Percentiles rank a stretch among this genome's conserved stretches.
Conservation (phyloP, 1,139 yeast genomes). For the Yamadazyma atlantica region DNA sequence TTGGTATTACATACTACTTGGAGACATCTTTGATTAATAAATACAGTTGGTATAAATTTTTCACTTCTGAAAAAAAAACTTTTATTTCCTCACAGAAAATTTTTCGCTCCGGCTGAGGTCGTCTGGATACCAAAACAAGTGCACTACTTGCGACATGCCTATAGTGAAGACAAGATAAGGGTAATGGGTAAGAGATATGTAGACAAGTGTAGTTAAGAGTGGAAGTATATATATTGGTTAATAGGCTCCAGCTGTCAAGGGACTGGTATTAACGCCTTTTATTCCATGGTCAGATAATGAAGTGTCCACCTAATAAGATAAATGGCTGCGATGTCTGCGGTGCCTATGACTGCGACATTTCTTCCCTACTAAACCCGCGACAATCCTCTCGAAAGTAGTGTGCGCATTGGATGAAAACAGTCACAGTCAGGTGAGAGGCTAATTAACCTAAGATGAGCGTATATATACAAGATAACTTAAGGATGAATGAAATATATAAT, state of each 20-base stretch:
- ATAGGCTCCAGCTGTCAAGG: no score
- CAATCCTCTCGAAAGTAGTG: background rate
- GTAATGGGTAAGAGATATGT: background rate
- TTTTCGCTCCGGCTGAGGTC: background rate
- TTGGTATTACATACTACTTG: conserved; percentile 2
- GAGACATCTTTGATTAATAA: conserved; percentile 1
- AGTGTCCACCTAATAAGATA: no score
- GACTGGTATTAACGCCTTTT: no score
- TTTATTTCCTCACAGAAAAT: conserved; percentile 2
- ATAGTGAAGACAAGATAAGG: no score
- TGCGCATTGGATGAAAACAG: background rate
- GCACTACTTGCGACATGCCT: no score
- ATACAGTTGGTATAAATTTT: conserved; percentile 1
- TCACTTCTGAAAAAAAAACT: conserved; percentile 1
- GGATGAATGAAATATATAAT: background rate
- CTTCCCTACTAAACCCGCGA: background rate
- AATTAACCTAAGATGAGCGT: no score
- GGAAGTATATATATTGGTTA: no score
- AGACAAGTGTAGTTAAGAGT: no score
- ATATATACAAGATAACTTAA: conserved; percentile 5
- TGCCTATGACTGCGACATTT: no score
- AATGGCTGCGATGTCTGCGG: no score
- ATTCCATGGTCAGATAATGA: no score
- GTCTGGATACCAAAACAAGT: background rate
- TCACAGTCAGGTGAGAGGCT: background rate